These are phyloP conservation scores for Coemansia sp. DNA, from an alignment of 371 early-diverging fungal genomes.

Conservation along the genomic window DNA sequence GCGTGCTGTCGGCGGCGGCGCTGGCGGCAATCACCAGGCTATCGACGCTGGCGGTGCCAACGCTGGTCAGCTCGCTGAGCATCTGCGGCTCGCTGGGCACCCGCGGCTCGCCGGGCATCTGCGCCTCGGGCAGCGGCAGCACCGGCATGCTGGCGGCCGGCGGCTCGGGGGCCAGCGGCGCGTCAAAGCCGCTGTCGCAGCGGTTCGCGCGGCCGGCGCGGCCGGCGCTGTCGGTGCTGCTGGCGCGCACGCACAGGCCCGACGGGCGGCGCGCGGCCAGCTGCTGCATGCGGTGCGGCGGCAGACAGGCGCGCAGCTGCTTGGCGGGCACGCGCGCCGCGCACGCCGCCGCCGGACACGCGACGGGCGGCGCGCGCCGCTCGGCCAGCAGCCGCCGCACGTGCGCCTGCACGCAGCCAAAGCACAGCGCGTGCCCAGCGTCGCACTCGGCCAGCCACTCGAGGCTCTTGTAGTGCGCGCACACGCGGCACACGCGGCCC, in stretches of 20 bases:
- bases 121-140: too few relatives aligned
- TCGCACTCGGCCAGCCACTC: constrained; percentile 39
- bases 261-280: constrained; percentile 26
- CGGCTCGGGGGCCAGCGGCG: constrained; percentile 12
- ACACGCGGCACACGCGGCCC: constrained; percentile 21
- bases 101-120: too few relatives aligned
- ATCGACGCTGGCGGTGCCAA: constrained; percentile 32
- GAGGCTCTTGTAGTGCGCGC: constrained; percentile 27
- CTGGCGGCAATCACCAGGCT: constrained; percentile 45
- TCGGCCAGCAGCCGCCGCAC: constrained; percentile 21
- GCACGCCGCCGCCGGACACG: constrained; percentile 23
- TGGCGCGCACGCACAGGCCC: constrained; percentile 9
- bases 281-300: constrained; percentile 43
- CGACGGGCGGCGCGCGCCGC: constrained; percentile 5
- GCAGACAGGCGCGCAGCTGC: constrained; percentile 37
- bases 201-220: not conserved
- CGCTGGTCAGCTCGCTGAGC: constrained; percentile 38
- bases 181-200: constrained; percentile 39
- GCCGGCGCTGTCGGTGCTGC: not conserved
- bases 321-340: constrained; percentile 15
- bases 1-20: constrained; percentile 33
- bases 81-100: constrained; percentile 8
- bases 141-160: constrained; percentile 27
- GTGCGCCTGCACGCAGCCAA: constrained; percentile 44
- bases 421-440: constrained; percentile 32